Conservation (phyloP, 768 basidiomycete species). For the Fistulinella prunicolor region DNA sequence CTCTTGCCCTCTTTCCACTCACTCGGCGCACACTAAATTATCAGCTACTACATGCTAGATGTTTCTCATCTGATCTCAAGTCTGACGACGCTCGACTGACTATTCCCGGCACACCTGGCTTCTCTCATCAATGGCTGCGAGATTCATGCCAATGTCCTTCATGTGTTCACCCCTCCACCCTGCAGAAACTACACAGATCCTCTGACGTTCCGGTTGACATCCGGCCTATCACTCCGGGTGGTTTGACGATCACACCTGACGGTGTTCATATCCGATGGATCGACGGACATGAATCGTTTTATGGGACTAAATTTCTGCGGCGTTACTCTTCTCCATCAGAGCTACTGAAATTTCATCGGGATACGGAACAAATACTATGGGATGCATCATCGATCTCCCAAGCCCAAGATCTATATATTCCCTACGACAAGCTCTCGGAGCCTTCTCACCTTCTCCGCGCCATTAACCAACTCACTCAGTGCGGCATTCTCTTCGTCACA, state of each 20-base stretch:
- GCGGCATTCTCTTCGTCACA: constrained; percentile 71
- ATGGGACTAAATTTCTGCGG: constrained; percentile 45
- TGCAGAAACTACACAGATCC: constrained; percentile 72
- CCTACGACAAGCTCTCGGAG: constrained; percentile 50
- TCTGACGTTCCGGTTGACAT: constrained; percentile 60
- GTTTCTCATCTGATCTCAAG: constrained; percentile 7
- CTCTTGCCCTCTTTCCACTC: neutral
- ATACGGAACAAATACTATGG: constrained; percentile 45
- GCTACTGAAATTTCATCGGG: constrained; percentile 45
- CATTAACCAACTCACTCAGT: constrained; percentile 65
- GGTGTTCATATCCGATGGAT: constrained; percentile 55
- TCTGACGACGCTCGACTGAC: constrained; percentile 13
- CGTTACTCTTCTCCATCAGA: constrained; percentile 40
- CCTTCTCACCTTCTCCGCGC: constrained; percentile 49
- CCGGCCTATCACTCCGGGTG: constrained; percentile 40
- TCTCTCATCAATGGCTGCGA: constrained; percentile 77
- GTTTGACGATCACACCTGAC: constrained; percentile 39
- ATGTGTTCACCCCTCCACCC: constrained; percentile 75
- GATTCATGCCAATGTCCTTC: constrained; percentile 75
- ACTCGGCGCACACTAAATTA: neutral
- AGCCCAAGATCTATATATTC: constrained; percentile 46
- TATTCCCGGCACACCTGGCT: constrained; percentile 38
- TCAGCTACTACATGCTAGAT: neutral
- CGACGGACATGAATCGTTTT: constrained; percentile 60
- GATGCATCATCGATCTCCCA: constrained; percentile 35